A percentile compares a stretch with the other conserved stretches of the same genome.
These are phyloP conservation scores for Diaporthe nobilis DNA, from an alignment of 2,329 filamentous ascomycete species.

Conservation along the genomic window DNA sequence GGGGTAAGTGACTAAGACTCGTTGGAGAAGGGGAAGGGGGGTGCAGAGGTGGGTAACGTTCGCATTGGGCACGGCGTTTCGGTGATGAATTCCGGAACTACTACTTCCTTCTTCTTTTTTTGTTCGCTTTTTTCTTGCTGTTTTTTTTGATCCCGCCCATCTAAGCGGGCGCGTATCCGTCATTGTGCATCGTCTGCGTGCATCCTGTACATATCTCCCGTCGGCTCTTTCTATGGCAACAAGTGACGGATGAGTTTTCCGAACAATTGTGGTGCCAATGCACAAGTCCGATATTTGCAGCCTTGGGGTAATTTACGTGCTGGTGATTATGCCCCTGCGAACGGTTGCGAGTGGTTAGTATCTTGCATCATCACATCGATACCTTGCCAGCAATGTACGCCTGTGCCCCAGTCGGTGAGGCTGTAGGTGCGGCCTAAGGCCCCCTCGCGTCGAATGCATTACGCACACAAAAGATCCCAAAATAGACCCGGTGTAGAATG, in stretches of 20 bases:
- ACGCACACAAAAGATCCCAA: background rate
- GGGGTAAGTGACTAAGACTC: constrained; percentile 10
- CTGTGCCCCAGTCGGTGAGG: background rate
- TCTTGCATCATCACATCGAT: constrained; percentile 2
- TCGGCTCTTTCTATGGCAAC: constrained; percentile 21
- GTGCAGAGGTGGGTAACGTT: constrained; percentile 26
- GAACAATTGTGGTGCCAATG: constrained; percentile 5
- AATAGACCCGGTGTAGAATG: constrained; percentile 9
- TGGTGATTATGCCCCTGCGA: background rate
- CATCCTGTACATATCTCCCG: constrained; percentile 9
- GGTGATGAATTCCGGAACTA: constrained; percentile 32
- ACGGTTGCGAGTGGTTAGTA: constrained; percentile 6
- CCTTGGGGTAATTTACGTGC: background rate
- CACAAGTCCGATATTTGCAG: background rate
- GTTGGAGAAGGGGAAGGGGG: background rate
- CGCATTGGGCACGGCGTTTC: constrained; percentile 41
- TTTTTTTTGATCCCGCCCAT: background rate
- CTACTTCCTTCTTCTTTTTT: constrained; percentile 23
- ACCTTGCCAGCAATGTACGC: background rate
- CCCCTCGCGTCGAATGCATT: background rate
- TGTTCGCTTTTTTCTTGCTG: background rate
- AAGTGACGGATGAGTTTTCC: constrained; percentile 9
- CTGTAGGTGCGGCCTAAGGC: background rate
- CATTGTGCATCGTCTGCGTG: constrained; percentile 11
- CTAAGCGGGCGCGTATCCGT: background rate